phyloP scores from a whole-genome alignment of 2,329 filamentous ascomycete species.

The Torrubiellomyces zombiae region DNA sequence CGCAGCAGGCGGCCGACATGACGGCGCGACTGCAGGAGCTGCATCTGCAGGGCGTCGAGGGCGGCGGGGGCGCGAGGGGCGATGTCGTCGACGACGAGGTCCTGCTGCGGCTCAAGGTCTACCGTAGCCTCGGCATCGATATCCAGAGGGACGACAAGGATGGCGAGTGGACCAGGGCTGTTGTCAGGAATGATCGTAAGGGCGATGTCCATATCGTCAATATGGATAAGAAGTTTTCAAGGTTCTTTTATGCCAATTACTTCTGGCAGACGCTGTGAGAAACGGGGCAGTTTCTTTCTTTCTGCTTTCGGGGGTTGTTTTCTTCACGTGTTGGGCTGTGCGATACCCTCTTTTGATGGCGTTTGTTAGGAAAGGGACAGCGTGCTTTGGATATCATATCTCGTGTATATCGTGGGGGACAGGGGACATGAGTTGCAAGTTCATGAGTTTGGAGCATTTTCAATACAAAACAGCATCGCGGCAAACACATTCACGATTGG shows the following conservation, averaged over 20 bases:
- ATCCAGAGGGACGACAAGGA: slow-evolving; percentile 57
- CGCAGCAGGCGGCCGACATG: slow-evolving; percentile 60
- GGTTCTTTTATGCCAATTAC: slow-evolving; percentile 87
- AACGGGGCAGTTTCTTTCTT: too few species aligned
- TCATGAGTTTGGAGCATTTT: too few species aligned
- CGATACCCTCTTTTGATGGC: too few species aligned
- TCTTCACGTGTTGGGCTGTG: too few species aligned
- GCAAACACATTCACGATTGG: too few species aligned
- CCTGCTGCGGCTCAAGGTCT: slow-evolving; percentile 70
- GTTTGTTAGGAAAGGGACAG: too few species aligned
- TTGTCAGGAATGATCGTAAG: slow-evolving; percentile 71
- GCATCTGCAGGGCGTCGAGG: slow-evolving; percentile 76
- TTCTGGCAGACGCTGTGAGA: slow-evolving; percentile 77
- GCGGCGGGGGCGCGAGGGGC: slow-evolving; percentile 19
- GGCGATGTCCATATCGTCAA: slow-evolving; percentile 92
- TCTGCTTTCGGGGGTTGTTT: too few species aligned
- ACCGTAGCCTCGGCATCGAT: slow-evolving; percentile 79
- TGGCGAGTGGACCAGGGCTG: slow-evolving; percentile 71
- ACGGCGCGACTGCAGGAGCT: slow-evolving; percentile 62
- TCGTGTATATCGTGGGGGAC: too few species aligned
- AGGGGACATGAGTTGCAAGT: too few species aligned
- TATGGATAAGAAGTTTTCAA: slow-evolving; percentile 80
- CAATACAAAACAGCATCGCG: too few species aligned
- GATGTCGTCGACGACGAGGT: slow-evolving; percentile 46
- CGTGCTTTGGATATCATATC: too few species aligned